A percentile compares a stretch with the other conserved stretches of the same genome.
Conservation (phyloP, 257 asterid species). For the Jacaranda copaia region DNA sequence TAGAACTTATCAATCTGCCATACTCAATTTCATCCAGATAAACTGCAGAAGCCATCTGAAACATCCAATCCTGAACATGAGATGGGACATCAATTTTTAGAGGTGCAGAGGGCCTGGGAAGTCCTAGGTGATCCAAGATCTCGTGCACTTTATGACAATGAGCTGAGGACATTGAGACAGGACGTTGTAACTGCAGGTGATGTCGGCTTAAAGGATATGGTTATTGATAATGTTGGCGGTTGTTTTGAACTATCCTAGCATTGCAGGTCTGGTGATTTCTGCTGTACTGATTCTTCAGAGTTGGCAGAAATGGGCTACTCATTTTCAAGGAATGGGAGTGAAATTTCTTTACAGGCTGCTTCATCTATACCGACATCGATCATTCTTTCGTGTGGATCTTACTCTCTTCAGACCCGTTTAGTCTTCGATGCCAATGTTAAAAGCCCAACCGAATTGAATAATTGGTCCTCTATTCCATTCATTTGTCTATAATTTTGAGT, state of each 20-base stretch:
- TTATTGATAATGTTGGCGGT: conserved; percentile 53
- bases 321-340: conserved; percentile 44
- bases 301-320: conserved; percentile 64
- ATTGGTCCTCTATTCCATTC: neutral
- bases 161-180: conserved; percentile 55
- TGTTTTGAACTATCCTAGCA: conserved; percentile 49
- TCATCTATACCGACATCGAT: conserved; percentile 53
- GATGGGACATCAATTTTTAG: conserved; percentile 48
- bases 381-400: conserved; percentile 74
- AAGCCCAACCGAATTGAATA: conserved; percentile 28
- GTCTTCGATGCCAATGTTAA: conserved; percentile 40
- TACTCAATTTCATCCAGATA: conserved; percentile 80
- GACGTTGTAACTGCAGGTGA: conserved; percentile 61
- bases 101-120: conserved; percentile 71
- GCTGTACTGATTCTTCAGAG: conserved; percentile 58
- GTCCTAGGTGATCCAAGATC: conserved; percentile 55
- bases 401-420: conserved; percentile 59
- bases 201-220: conserved; percentile 61
- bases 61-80: conserved; percentile 31
- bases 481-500: neutral
- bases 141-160: conserved; percentile 62
- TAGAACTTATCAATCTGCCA: conserved; percentile 58
- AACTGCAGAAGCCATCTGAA: conserved; percentile 48
- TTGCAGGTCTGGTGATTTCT: conserved; percentile 78
- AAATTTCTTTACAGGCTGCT: conserved; percentile 35